These are phyloP conservation scores for Kurtzmaniella cleridarum DNA, from an alignment of 805 yeast species.

Conservation along the genomic window DNA sequence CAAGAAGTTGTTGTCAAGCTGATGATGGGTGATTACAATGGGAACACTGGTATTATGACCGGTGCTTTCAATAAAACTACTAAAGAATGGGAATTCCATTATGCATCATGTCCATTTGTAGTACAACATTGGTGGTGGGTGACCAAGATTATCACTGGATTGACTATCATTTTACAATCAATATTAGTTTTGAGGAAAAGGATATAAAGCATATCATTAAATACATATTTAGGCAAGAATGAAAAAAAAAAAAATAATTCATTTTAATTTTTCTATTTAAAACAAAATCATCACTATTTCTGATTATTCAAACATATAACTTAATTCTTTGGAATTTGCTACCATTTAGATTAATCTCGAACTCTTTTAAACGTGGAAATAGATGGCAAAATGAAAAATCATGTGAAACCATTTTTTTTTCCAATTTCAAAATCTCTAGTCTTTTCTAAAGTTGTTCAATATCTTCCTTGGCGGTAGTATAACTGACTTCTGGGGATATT, in stretches of 20 bases:
- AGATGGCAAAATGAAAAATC: no score
- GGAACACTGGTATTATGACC: slow-evolving; percentile 79
- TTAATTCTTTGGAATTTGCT: no score
- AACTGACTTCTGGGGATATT: slow-evolving; percentile 50
- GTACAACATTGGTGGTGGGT: slow-evolving; percentile 97
- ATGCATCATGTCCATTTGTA: slow-evolving; percentile 70
- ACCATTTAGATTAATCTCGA: no score
- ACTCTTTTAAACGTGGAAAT: no score
- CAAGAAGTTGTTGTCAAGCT: slow-evolving; percentile 83
- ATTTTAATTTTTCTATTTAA: not conserved
- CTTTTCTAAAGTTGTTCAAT: slow-evolving; percentile 37
- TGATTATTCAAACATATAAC: not conserved
- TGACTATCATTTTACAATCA: slow-evolving; percentile 29
- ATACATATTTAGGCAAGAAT: not conserved
- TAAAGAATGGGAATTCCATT: slow-evolving; percentile 60
- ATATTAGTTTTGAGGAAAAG: slow-evolving; percentile 3
- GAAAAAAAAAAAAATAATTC: not conserved
- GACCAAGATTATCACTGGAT: slow-evolving; percentile 46
- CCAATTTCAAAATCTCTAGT: slow-evolving; percentile 4
- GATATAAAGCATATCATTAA: slow-evolving; percentile 1
- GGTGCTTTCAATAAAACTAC: slow-evolving; percentile 52
- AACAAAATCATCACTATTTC: no score
- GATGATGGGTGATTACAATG: slow-evolving; percentile 95
- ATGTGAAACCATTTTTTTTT: no score
- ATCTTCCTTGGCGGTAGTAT: slow-evolving; percentile 53